phyloP scores from a whole-genome alignment of 2,329 filamentous ascomycete species.

The Lasiodiplodia hormozganensis region DNA sequence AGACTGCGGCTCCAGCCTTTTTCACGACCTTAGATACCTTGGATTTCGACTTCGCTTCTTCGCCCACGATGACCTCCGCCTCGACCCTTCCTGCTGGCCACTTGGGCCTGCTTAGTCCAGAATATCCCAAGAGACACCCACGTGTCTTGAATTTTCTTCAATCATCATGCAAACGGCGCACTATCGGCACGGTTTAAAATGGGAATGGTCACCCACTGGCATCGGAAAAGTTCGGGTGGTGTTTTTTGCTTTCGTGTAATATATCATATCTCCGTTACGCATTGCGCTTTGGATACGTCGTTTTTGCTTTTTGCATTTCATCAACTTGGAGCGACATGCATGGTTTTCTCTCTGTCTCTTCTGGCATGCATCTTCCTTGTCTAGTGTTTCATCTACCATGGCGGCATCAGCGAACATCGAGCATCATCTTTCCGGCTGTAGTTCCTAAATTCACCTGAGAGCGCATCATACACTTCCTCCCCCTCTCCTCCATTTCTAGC shows the following conservation, averaged over 20 bases:
- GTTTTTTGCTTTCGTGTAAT: conserved; percentile 19
- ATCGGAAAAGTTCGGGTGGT: conserved; percentile 21
- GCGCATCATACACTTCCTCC: not conserved
- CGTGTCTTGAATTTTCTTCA: conserved; percentile 14
- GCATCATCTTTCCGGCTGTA: conserved; percentile 7
- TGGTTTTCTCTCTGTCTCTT: conserved; percentile 3
- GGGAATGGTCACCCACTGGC: conserved; percentile 5
- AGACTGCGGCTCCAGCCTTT: not conserved
- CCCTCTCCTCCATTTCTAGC: not conserved
- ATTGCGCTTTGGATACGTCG: not conserved
- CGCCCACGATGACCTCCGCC: not conserved
- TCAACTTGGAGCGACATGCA: not conserved
- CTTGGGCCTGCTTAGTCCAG: conserved; percentile 1
- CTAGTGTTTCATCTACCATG: conserved; percentile 14
- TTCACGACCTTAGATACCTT: not conserved
- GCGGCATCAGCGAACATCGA: conserved; percentile 22
- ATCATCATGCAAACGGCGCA: conserved; percentile 19
- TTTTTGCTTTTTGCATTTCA: not conserved
- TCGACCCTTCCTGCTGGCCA: not conserved
- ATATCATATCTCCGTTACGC: conserved; percentile 5
- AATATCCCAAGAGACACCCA: not conserved
- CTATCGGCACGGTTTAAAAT: conserved; percentile 11
- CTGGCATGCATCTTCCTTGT: conserved; percentile 6
- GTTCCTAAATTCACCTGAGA: not conserved
- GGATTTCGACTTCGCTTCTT: conserved; percentile 5